Base-by-base conservation (phyloP, 2,329 filamentous ascomycete genomes). In the Lecanicillium sp. region DNA sequence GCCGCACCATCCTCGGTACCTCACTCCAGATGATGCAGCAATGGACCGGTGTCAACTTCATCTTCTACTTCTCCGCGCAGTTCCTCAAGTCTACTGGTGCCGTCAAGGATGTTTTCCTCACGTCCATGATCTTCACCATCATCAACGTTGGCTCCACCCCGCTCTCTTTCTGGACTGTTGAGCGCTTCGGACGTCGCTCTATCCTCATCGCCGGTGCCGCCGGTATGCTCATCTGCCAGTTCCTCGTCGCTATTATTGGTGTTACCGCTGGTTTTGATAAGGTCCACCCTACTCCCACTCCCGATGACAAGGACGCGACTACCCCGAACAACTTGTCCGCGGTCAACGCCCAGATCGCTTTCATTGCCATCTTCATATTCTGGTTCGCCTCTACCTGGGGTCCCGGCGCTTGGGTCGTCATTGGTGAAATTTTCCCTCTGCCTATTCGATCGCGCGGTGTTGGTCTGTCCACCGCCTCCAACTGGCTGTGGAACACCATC, bases 361-460 rank as follows among this genome's bases (percentile, higher is more conserved):
- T 94, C 72, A 93, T 93, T 62, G 86, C 83, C 71, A 83, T 95
- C 73, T 93, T 90, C 77, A 90, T 95, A 75, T 90, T 88, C 78
- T 91, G 85, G 77, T 95, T 95, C 66, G 89, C 89, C 51, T 83
- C 79, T 50, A 95, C 89, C 54, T 95, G 88, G 89, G 89, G 89
- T 45, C 87, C 88, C 6, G 84, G 81, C 42, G 78, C 86, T 45
- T 90, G 85, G 86, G 80, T 85, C 46, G 78, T 94, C 57, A 90
- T 93, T 60, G 89, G 89, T 63, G 89, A 95, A 73, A 86, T 93
- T 68, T 95, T 86, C 80, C 88, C 89, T 50, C 80, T 95, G 46
- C 87, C 87, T 52, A 91, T 95, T 68, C 86, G 90, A 60, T 86
- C 90, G 33, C 86, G 87, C 56, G 90, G 90, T 71, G 88, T 95